A percentile compares a stretch with the other conserved stretches of the same genome.
Conservation (phyloP, 768 basidiomycete species). For the Tricholoma terreum region DNA sequence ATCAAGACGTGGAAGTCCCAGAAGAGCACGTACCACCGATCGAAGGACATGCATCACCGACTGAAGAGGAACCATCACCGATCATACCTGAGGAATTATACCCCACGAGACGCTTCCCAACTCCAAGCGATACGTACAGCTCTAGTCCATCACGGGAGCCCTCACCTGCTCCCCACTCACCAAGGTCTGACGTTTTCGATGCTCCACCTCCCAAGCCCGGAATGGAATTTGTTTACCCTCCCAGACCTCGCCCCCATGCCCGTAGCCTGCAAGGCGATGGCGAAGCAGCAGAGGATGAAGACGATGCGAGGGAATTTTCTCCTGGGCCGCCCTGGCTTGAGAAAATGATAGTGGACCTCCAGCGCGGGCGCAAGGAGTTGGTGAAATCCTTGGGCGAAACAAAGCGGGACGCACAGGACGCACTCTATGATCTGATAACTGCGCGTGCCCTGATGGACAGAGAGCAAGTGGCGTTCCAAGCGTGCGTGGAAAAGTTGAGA, state of each 20-base stretch:
- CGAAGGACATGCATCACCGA: background rate
- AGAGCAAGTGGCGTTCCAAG: background rate
- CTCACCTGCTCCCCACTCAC: background rate
- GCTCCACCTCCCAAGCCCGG: background rate
- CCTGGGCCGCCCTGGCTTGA: conserved; percentile 2
- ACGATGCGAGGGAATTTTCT: background rate
- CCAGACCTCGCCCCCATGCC: background rate
- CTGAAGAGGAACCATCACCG: background rate
- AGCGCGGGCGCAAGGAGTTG: background rate
- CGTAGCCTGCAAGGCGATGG: background rate
- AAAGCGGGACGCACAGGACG: background rate
- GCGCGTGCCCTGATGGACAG: conserved; percentile 4
- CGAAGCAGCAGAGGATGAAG: background rate
- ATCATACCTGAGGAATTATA: background rate
- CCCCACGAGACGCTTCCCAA: background rate
- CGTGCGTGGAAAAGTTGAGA: background rate
- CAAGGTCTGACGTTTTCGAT: background rate
- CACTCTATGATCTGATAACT: background rate
- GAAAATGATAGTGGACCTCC: background rate
- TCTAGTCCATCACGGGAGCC: background rate
- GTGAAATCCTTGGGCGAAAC: background rate
- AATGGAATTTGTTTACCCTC: conserved; percentile 4
- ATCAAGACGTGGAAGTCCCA: background rate
- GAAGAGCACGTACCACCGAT: background rate
- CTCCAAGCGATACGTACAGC: conserved; percentile 5